Base-by-base conservation (phyloP, 768 basidiomycete genomes). In the Phanerodontia chrysosporium region DNA sequence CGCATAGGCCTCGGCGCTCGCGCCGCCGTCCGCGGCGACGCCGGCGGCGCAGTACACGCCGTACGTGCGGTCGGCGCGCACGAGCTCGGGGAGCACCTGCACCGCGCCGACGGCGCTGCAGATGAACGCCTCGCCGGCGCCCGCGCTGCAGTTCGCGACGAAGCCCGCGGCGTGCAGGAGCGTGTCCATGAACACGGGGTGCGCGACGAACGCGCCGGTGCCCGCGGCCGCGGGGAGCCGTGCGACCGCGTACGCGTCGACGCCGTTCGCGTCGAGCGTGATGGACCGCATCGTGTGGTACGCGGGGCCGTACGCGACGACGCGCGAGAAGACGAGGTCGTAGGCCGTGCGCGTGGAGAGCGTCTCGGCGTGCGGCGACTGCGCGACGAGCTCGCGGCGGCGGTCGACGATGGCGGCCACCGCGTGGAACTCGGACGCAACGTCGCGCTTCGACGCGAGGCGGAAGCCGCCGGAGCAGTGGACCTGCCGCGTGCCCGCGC, bases 161-260 rank as follows among this genome's bases (percentile, higher is more conserved):
- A 90, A 88, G 2, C 89, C 89, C 0, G 87, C 82, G 36, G 82
- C 77, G 58, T 90, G 89, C 29, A 89, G 72, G 29, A 90, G 73
- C 0, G 85, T 82, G 62, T 90, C 89, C 58, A 81, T 73, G 70
- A 89, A 87, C 25, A 87, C 67, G 5, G 83, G 82, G 60, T 85
- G 78, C 2, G 75, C 71, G 10, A 76, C 72, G 60, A 78, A 81
- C 13, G 68, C 62, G 27, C 65, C 61, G 27, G 73, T 68, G 18
- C 64, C 61, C 24, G 73, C 59, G 45, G 74, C 62, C 9, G 60
- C 36, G 1, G 80, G 78, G 14, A 86, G 71, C 27, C 70, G 65
- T 25, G 87, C 68, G 0, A 71, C 69, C 1, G 85, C 88, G 61
- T 75, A 76, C 2, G 62, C 66, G 52, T 66, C 63, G 27, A 51